Conservation (phyloP, 2,329 filamentous ascomycete genomes). For the Neonectria punicea region DNA sequence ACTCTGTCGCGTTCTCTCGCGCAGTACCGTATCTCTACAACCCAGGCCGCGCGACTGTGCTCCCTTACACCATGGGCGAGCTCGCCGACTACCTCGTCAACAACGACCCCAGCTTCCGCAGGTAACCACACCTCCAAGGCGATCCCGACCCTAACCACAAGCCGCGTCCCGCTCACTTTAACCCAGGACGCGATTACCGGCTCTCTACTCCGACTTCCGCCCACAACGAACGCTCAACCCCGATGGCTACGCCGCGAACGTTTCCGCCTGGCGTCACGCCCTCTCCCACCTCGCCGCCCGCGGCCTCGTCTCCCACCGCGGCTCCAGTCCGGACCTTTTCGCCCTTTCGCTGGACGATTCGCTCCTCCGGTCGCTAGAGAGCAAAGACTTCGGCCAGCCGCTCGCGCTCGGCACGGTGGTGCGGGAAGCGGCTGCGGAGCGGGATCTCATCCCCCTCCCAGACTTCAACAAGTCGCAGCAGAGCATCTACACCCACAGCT, state of each 20-base stretch:
- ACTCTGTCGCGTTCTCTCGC: not conserved
- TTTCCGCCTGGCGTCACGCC: slow-evolving; percentile 80
- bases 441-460: slow-evolving; percentile 75
- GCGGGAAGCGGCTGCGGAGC: slow-evolving; percentile 74
- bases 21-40: not conserved
- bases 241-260: slow-evolving; percentile 85
- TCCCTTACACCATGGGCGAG: slow-evolving; percentile 65
- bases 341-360: slow-evolving; percentile 67
- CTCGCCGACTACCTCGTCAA: slow-evolving; percentile 74
- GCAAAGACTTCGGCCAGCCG: slow-evolving; percentile 81
- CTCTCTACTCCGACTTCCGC: slow-evolving; percentile 89
- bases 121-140: slow-evolving; percentile 48
- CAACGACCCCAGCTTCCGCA: slow-evolving; percentile 70
- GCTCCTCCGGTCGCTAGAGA: slow-evolving; percentile 77
- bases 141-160: not conserved
- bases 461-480: slow-evolving; percentile 73
- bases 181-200: slow-evolving; percentile 78
- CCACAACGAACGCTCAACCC: slow-evolving; percentile 80
- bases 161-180: not conserved
- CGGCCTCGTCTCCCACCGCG: slow-evolving; percentile 61
- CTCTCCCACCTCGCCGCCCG: slow-evolving; percentile 74
- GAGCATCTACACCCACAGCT: slow-evolving; percentile 77
- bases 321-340: slow-evolving; percentile 58
- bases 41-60: not conserved
- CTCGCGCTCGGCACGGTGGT: slow-evolving; percentile 83